These are phyloP conservation scores for Calamus simplicifolius DNA, from an alignment of 176 grass and related monocot species.

Conservation along the genomic window DNA sequence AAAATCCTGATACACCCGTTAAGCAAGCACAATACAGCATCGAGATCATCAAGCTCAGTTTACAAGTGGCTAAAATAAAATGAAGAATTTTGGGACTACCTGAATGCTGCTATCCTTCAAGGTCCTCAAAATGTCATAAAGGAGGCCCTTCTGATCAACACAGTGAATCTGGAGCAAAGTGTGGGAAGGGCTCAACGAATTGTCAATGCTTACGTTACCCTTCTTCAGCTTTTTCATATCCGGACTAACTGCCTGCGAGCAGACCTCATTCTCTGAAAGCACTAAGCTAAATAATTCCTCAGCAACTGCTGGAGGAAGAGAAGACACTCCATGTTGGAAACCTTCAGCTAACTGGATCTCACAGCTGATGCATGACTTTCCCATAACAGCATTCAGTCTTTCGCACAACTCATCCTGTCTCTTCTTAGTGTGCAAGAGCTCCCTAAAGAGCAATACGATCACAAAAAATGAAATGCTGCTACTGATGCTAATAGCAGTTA, in stretches of 20 bases:
- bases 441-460: constrained; percentile 43
- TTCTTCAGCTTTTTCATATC: constrained; percentile 73
- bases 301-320: constrained; percentile 45
- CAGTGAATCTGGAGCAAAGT: constrained; percentile 83
- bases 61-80: no score
- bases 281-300: constrained; percentile 69
- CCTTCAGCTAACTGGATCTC: constrained; percentile 61
- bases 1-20: no score
- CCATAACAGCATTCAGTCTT: constrained; percentile 41
- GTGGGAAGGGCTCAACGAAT: constrained; percentile 55
- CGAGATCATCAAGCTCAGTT: no score
- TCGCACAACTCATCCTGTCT: constrained; percentile 65
- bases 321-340: constrained; percentile 90
- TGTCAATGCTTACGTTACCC: constrained; percentile 66
- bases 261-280: constrained; percentile 52
- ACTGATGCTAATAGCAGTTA: no score
- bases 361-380: constrained; percentile 44
- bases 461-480: neutral
- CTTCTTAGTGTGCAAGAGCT: constrained; percentile 62
- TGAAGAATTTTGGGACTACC: constrained; percentile 15
- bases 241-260: constrained; percentile 29
- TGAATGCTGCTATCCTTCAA: constrained; percentile 86
- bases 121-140: constrained; percentile 92
- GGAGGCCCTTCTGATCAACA: constrained; percentile 79
- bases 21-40: no score